phyloP scores from a whole-genome alignment of 2,329 filamentous ascomycete genomes.

The Fusarium sp. region DNA sequence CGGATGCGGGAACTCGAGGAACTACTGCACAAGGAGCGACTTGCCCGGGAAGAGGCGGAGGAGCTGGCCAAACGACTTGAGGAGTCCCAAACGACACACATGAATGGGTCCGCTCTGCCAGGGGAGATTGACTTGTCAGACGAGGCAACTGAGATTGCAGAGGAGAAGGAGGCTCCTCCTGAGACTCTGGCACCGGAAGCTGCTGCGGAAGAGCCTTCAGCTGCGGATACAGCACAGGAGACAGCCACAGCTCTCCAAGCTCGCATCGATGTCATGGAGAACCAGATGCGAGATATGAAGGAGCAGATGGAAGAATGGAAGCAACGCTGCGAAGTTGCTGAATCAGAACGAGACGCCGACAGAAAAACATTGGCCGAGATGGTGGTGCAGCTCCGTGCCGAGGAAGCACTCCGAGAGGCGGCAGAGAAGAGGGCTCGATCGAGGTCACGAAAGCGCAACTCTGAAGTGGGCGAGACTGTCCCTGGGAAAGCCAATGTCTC shows the following conservation, averaged over 20 bases:
- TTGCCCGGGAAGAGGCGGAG: conserved; percentile 87
- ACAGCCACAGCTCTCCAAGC: conserved; percentile 65
- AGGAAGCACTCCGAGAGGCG: conserved; percentile 67
- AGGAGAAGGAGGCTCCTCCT: conserved; percentile 35
- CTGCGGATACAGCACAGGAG: conserved; percentile 57
- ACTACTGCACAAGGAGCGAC: conserved; percentile 82
- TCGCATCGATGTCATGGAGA: conserved; percentile 82
- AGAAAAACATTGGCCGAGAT: conserved; percentile 88
- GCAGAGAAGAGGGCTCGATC: conserved; percentile 60
- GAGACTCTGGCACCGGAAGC: conserved; percentile 48
- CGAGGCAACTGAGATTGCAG: conserved; percentile 29
- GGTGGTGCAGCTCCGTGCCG: conserved; percentile 85
- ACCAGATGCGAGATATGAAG: conserved; percentile 86
- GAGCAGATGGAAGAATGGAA: conserved; percentile 85
- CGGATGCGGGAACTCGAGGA: conserved; percentile 85
- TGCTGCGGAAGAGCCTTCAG: conserved; percentile 53
- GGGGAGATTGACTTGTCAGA: conserved; percentile 40
- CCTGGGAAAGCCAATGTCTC: conserved; percentile 30
- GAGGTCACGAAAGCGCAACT: conserved; percentile 53
- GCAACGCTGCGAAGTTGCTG: conserved; percentile 83
- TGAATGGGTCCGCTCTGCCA: conserved; percentile 48
- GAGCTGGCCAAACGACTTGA: conserved; percentile 82
- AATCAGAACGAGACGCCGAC: conserved; percentile 80
- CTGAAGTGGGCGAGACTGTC: conserved; percentile 41
- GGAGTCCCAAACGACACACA: conserved; percentile 62